Conservation (phyloP, 352 stramenopile genomes). For the Pythium folliculosum region DNA sequence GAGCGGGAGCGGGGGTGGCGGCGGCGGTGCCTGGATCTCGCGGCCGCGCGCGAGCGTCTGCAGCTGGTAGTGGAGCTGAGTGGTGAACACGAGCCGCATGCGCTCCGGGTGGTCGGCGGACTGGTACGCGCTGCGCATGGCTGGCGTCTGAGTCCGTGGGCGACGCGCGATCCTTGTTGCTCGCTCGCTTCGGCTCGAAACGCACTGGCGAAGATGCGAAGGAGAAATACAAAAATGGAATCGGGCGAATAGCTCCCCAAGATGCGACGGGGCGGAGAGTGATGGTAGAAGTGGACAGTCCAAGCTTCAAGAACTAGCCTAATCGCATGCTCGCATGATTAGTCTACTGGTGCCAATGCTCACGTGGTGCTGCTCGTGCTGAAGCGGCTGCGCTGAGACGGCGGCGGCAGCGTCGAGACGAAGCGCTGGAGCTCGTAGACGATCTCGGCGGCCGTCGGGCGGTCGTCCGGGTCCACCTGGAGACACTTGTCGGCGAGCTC, state of each 20-base stretch:
- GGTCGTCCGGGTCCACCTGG: constrained; percentile 52
- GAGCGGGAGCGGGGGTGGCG: neutral
- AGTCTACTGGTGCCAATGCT: neutral
- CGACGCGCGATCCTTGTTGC: neutral
- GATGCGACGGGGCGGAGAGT: no score
- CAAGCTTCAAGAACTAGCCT: constrained; percentile 9
- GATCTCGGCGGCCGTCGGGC: constrained; percentile 57
- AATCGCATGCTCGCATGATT: no score
- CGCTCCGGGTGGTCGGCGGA: constrained; percentile 46
- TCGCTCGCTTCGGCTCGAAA: no score
- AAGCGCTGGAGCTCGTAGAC: constrained; percentile 64
- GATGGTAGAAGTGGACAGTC: no score
- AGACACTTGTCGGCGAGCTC: constrained; percentile 55
- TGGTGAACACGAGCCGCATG: constrained; percentile 64
- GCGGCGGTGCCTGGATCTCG: constrained; percentile 38
- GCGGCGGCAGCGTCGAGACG: constrained; percentile 22
- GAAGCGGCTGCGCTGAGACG: constrained; percentile 17
- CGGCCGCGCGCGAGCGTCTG: constrained; percentile 64
- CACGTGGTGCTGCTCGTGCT: constrained; percentile 7
- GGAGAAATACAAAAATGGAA: neutral
- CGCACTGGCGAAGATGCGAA: neutral
- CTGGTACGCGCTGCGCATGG: constrained; percentile 36
- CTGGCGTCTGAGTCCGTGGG: neutral
- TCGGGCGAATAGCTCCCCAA: neutral
- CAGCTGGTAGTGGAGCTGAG: constrained; percentile 73